Percentiles rank a stretch among this genome's conserved stretches.
These are phyloP conservation scores for Phenoliferia sp. DNA, from an alignment of 1,284 basidiomycete genomes.

Conservation along the genomic window DNA sequence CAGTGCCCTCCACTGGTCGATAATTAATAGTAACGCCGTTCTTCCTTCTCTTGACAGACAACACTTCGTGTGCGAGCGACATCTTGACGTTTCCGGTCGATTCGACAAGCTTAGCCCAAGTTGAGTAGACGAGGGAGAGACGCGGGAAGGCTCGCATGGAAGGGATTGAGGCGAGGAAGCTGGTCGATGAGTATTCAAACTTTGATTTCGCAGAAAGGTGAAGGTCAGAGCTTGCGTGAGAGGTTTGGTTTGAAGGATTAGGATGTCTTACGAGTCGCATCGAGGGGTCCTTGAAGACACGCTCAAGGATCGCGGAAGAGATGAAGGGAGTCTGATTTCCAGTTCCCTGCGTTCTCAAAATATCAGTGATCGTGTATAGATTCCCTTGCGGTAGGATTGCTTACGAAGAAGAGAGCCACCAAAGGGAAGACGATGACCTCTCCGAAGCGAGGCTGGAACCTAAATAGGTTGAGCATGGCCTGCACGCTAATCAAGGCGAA, in stretches of 20 bases:
- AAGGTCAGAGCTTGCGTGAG: conserved; percentile 35
- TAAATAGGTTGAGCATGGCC: conserved; percentile 55
- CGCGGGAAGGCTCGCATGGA: conserved; percentile 47
- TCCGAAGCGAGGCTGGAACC: conserved; percentile 51
- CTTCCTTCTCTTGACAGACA: conserved; percentile 41
- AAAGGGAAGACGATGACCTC: conserved; percentile 44
- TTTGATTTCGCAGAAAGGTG: conserved; percentile 11
- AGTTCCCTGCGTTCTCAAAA: conserved; percentile 46
- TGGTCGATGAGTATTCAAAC: conserved; percentile 43
- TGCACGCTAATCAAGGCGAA: conserved; percentile 59
- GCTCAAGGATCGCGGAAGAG: conserved; percentile 55
- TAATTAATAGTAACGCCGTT: conserved; percentile 22
- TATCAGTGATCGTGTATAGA: background rate
- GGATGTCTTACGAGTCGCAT: conserved; percentile 47
- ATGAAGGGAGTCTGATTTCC: conserved; percentile 59
- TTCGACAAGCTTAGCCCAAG: conserved; percentile 49
- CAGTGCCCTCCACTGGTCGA: background rate
- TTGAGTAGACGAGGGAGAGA: conserved; percentile 50
- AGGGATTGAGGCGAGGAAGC: conserved; percentile 47
- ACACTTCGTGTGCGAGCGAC: conserved; percentile 48
- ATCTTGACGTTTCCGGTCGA: conserved; percentile 49
- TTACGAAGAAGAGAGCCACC: conserved; percentile 21
- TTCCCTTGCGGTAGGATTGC: background rate
- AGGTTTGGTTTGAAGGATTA: conserved; percentile 29
- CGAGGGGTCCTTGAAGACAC: conserved; percentile 56